These are phyloP conservation scores for Baudoinia panamericana DNA, from an alignment of 495 filamentous ascomycete species.

Conservation along the genomic window DNA sequence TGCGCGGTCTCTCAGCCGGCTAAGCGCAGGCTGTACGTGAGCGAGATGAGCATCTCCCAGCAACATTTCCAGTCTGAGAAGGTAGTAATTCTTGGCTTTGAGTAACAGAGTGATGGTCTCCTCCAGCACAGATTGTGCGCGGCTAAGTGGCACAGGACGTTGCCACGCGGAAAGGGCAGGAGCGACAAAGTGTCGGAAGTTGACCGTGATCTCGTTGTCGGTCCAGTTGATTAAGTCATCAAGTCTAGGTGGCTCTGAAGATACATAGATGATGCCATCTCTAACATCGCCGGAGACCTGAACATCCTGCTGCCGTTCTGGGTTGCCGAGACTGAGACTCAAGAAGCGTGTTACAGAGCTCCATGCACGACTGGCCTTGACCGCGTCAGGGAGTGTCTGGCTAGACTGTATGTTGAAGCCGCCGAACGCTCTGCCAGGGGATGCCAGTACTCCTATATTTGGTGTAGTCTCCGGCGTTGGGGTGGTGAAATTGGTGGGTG, in stretches of 20 bases:
- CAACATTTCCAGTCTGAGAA: neutral
- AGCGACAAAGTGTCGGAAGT: constrained; percentile 5
- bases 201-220: constrained; percentile 8
- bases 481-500: constrained; percentile 18
- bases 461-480: constrained; percentile 30
- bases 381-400: constrained; percentile 1
- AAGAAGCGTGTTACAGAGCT: constrained; percentile 29
- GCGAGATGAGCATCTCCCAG: no score
- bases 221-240: constrained; percentile 14
- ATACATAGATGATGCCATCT: constrained; percentile 1
- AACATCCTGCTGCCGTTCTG: constrained; percentile 23
- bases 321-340: constrained; percentile 1
- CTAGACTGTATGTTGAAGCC: constrained; percentile 12
- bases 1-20: no score
- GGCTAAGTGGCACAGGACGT: neutral
- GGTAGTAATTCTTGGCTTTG: neutral
- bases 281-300: constrained; percentile 72
- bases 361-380: constrained; percentile 26
- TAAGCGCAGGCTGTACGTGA: no score
- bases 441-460: constrained; percentile 23
- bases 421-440: constrained; percentile 25
- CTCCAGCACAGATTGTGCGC: neutral
- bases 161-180: constrained; percentile 3
- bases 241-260: neutral
- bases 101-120: constrained; percentile 4